A percentile compares a stretch with the other conserved stretches of the same genome.
Conservation (phyloP, 805 yeast species). For the Yamadazyma sp. region DNA sequence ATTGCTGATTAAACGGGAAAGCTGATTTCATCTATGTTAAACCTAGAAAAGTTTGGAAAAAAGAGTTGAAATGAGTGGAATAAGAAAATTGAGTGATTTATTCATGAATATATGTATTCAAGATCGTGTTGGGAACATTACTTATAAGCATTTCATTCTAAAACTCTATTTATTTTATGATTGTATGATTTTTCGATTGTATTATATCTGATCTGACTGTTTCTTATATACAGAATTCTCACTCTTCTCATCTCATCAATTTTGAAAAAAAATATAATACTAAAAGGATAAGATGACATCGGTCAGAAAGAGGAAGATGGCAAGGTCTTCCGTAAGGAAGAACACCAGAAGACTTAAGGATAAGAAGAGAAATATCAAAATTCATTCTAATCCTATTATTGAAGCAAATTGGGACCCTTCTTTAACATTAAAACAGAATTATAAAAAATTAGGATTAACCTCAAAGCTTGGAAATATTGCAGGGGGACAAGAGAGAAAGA, state of each 20-base stretch:
- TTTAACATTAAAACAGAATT: slow-evolving; percentile 81
- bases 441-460: slow-evolving; percentile 74
- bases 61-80: too few relatives aligned
- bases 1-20: too few relatives aligned
- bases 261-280: neutral
- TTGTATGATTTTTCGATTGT: too few relatives aligned
- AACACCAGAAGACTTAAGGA: slow-evolving; percentile 70
- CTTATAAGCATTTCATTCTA: too few relatives aligned
- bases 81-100: too few relatives aligned
- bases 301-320: slow-evolving; percentile 85
- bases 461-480: slow-evolving; percentile 63
- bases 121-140: too few relatives aligned
- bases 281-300: slow-evolving; percentile 46
- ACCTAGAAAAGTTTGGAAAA: too few relatives aligned
- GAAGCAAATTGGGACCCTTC: slow-evolving; percentile 88
- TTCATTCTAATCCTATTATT: slow-evolving; percentile 74
- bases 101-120: too few relatives aligned
- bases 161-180: too few relatives aligned
- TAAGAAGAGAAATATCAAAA: slow-evolving; percentile 61
- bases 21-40: too few relatives aligned
- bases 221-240: neutral
- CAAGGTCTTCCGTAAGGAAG: slow-evolving; percentile 66
- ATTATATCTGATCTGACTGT: too few relatives aligned
- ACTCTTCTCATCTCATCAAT: slow-evolving; percentile 6
- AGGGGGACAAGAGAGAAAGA: slow-evolving; percentile 75